Evolutionary conservation across 768 basidiomycete genomes (phyloP).

Genomic region (Paxillus rubicundulus): DNA sequence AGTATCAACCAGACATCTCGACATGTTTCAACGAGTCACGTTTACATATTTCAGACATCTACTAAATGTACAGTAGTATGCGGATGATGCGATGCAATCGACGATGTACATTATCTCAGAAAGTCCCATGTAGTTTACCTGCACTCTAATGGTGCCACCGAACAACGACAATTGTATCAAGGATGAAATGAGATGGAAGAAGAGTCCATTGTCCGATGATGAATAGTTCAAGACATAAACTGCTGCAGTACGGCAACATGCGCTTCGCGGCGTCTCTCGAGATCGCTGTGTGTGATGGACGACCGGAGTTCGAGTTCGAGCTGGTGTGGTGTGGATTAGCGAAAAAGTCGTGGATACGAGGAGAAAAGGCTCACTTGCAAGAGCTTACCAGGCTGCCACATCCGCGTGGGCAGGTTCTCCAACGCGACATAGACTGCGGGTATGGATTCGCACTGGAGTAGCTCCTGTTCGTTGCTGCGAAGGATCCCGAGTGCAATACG

Average conservation of each 20-base stretch:
- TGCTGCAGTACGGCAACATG: constrained; percentile 48
- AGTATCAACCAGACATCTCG: too few relatives aligned
- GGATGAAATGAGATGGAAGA: not conserved
- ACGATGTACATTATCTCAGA: not conserved
- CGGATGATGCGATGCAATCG: constrained; percentile 3
- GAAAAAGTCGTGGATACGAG: not conserved
- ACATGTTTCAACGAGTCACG: too few relatives aligned
- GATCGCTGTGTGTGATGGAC: constrained; percentile 51
- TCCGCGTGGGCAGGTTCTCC: constrained; percentile 84
- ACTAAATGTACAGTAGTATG: constrained; percentile 1
- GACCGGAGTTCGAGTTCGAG: constrained; percentile 56
- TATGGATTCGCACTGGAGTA: constrained; percentile 80
- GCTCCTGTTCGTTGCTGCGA: constrained; percentile 77
- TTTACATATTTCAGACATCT: not conserved
- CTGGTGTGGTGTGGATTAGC: constrained; percentile 31
- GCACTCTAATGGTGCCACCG: constrained; percentile 10
- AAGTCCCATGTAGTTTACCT: constrained; percentile 5
- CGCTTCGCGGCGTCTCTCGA: constrained; percentile 50
- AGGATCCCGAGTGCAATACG: constrained; percentile 88
- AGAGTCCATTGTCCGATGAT: not conserved
- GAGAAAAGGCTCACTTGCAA: constrained; percentile 57
- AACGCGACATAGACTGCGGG: constrained; percentile 87
- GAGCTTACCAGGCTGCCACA: constrained; percentile 92
- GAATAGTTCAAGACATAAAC: constrained; percentile 33
- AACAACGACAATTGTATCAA: not conserved